Percentiles rank a stretch among this genome's conserved stretches.
Conservation (phyloP, 176 grass and related monocot genomes). For the Phoenix dactylifera region DNA sequence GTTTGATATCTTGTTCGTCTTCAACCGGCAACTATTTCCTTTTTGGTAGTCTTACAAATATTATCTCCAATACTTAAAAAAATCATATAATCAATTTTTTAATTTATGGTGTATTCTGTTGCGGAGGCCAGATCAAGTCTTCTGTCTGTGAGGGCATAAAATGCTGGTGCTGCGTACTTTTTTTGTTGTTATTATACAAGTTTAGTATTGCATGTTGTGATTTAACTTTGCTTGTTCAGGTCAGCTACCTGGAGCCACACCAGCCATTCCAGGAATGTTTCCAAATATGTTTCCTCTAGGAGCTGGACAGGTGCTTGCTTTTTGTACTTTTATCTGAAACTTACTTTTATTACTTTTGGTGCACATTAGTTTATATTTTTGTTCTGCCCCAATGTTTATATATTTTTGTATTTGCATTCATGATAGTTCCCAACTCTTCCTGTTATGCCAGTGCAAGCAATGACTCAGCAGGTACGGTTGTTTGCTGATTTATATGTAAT, state of each 20-base stretch:
- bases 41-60: constrained; percentile 28
- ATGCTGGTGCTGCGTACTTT: constrained; percentile 21
- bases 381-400: not conserved
- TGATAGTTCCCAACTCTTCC: constrained; percentile 52
- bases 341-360: not conserved
- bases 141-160: constrained; percentile 18
- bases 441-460: constrained; percentile 92
- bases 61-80: constrained; percentile 24
- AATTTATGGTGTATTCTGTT: constrained; percentile 14
- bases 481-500: too few species aligned
- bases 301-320: constrained; percentile 46
- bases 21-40: constrained; percentile 44
- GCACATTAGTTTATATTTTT: not conserved
- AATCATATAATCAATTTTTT: constrained; percentile 17
- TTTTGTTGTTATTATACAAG: constrained; percentile 9
- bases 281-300: constrained; percentile 67
- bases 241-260: constrained; percentile 36
- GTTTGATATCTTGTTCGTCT: constrained; percentile 67
- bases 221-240: constrained; percentile 45
- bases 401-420: constrained; percentile 2
- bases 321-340: constrained; percentile 9
- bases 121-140: constrained; percentile 16
- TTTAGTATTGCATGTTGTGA: constrained; percentile 5
- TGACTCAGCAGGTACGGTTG: constrained; percentile 67
- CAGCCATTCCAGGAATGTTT: constrained; percentile 65